Conservation (phyloP, 176 grass and related monocot species). For the Bothriochloa decipiens region DNA sequence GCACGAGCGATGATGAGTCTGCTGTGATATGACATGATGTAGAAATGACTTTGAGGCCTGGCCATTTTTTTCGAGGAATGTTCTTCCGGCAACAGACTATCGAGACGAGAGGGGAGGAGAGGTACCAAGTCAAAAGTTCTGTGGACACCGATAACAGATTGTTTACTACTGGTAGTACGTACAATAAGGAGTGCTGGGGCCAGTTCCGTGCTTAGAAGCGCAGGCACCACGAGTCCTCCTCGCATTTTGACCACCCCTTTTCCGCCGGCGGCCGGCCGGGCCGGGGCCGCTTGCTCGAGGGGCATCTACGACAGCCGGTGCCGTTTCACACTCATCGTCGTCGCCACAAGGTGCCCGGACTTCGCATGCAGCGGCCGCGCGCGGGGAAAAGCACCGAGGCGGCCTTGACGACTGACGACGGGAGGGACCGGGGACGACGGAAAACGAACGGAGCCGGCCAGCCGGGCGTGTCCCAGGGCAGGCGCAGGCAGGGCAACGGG, state of each 20-base stretch:
- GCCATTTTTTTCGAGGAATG: slow-evolving; percentile 5
- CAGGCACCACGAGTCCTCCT: too few species aligned
- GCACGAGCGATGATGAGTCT: too few species aligned
- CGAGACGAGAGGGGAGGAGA: not conserved
- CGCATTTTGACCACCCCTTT: not conserved
- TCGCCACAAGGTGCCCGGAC: not conserved
- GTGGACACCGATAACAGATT: too few species aligned
- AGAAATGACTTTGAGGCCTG: not conserved
- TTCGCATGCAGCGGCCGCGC: not conserved
- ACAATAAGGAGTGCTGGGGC: too few species aligned
- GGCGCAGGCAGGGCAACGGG: too few species aligned
- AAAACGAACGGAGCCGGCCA: too few species aligned
- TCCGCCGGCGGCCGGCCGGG: not conserved
- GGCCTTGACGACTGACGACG: too few species aligned
- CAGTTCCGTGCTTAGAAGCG: too few species aligned
- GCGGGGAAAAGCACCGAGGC: too few species aligned
- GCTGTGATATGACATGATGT: not conserved
- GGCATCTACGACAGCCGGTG: slow-evolving; percentile 8
- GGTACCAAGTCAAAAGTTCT: slow-evolving; percentile 32
- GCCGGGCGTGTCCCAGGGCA: too few species aligned
- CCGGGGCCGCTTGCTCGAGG: not conserved
- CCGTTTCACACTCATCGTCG: slow-evolving; percentile 39
- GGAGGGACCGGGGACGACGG: too few species aligned
- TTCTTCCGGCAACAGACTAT: not conserved
- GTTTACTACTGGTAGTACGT: too few species aligned